Conservation (phyloP, 768 basidiomycete species). For the Gyrodon lividus region DNA sequence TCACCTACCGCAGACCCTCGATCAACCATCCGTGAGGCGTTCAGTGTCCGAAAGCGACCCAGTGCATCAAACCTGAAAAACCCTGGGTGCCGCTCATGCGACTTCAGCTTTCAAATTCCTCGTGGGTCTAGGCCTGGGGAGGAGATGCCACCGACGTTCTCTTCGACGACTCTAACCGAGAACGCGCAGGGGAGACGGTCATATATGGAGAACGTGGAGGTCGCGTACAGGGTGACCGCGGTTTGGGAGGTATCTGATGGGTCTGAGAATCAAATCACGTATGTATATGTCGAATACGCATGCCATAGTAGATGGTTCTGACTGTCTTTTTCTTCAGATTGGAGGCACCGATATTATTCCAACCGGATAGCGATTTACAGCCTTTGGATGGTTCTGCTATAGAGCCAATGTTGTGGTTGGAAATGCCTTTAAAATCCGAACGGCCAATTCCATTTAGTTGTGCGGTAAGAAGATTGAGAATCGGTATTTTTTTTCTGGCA, state of each 20-base stretch:
- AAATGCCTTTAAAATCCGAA: constrained; percentile 63
- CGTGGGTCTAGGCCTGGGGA: constrained; percentile 47
- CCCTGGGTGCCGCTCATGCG: constrained; percentile 30
- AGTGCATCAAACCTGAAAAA: constrained; percentile 42
- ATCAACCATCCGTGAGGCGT: constrained; percentile 26
- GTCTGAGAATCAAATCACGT: constrained; percentile 47
- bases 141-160: constrained; percentile 63
- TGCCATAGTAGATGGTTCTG: background rate
- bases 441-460: constrained; percentile 63
- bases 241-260: constrained; percentile 56
- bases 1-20: constrained; percentile 25
- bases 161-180: constrained; percentile 34
- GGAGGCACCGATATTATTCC: constrained; percentile 62
- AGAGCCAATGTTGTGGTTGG: constrained; percentile 59
- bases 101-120: constrained; percentile 60
- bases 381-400: constrained; percentile 48
- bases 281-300: constrained; percentile 44
- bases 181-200: constrained; percentile 25
- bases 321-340: constrained; percentile 39
- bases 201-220: constrained; percentile 37
- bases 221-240: constrained; percentile 56
- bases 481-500: background rate
- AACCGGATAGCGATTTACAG: constrained; percentile 59
- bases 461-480: constrained; percentile 46
- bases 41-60: constrained; percentile 47